A percentile compares a stretch with the other conserved stretches of the same genome.
Evolutionary conservation across 2,329 filamentous ascomycete species (phyloP).

Genomic region (Sporothrix pseudoabietina): DNA sequence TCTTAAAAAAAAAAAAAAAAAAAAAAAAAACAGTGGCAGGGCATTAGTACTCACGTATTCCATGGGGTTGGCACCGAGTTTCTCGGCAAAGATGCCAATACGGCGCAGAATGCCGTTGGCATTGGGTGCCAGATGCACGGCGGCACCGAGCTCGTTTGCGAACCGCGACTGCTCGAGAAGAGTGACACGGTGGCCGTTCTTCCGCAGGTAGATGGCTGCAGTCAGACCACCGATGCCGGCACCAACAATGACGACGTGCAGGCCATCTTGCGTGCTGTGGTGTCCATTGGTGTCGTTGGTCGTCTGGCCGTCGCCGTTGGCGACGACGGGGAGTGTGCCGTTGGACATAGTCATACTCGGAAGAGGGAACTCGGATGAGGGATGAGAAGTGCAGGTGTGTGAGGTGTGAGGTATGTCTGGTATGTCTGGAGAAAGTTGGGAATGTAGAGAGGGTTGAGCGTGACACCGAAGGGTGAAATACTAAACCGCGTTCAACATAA

Average conservation of each 20-base stretch:
- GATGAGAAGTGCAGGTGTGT: neutral
- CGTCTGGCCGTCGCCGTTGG: neutral
- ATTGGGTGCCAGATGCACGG: constrained; percentile 61
- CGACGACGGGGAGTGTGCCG: neutral
- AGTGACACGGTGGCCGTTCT: constrained; percentile 54
- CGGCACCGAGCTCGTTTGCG: constrained; percentile 57
- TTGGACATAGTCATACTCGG: constrained; percentile 1
- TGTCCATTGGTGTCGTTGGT: constrained; percentile 1
- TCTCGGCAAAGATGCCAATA: constrained; percentile 45
- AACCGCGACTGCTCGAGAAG: constrained; percentile 57
- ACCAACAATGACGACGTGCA: constrained; percentile 29
- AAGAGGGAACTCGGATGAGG: too few relatives aligned
- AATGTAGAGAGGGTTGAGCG: too few relatives aligned
- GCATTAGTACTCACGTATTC: constrained; percentile 17
- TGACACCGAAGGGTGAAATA: too few relatives aligned
- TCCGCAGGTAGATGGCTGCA: constrained; percentile 55
- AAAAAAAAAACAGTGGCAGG: neutral
- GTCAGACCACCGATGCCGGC: constrained; percentile 56
- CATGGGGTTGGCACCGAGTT: constrained; percentile 43
- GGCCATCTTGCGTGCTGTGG: neutral
- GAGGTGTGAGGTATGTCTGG: neutral
- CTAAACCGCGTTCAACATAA: too few relatives aligned
- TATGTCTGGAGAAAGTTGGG: too few relatives aligned
- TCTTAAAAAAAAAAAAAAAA: neutral
- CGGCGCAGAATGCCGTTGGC: constrained; percentile 57